A percentile compares a stretch with the other conserved stretches of the same genome.
Conservation (phyloP, 768 basidiomycete genomes). For the Tephrocybe sp. region DNA sequence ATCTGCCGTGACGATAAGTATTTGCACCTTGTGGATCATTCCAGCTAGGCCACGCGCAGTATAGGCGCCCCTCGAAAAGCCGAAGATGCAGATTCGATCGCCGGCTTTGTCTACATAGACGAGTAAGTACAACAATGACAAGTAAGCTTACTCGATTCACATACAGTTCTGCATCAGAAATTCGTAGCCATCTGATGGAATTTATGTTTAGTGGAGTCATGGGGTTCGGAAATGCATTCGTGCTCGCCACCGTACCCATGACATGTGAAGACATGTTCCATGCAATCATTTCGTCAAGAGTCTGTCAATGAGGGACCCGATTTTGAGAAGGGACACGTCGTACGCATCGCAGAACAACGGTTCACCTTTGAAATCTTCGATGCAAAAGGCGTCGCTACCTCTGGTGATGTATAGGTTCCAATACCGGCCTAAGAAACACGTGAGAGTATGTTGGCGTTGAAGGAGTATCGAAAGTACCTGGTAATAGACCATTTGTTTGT, state of each 20-base stretch:
- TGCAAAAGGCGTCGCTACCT: slow-evolving; percentile 41
- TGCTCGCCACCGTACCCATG: slow-evolving; percentile 33
- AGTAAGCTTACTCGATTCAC: slow-evolving; percentile 4
- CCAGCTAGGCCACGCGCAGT: slow-evolving; percentile 51
- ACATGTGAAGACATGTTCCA: slow-evolving; percentile 53
- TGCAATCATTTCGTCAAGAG: slow-evolving; percentile 42
- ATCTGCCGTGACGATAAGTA: slow-evolving; percentile 40
- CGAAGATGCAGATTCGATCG: slow-evolving; percentile 61
- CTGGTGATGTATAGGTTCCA: slow-evolving; percentile 46
- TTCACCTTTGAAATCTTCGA: slow-evolving; percentile 40
- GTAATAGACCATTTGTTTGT: slow-evolving; percentile 54
- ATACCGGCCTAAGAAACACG: slow-evolving; percentile 43
- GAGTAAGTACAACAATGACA: not conserved
- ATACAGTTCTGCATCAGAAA: slow-evolving; percentile 61
- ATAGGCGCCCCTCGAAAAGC: slow-evolving; percentile 64
- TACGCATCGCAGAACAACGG: not conserved
- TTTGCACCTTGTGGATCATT: slow-evolving; percentile 53
- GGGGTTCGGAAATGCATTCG: not conserved
- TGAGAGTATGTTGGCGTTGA: not conserved
- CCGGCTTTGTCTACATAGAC: slow-evolving; percentile 21
- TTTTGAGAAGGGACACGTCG: not conserved
- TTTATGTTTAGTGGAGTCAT: not conserved
- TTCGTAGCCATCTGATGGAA: slow-evolving; percentile 43
- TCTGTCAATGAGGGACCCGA: slow-evolving; percentile 17
- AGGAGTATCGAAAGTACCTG: slow-evolving; percentile 30